Evolutionary conservation across 2,329 filamentous ascomycete genomes (phyloP).

Genomic region (Leptoxyphium fumago): DNA sequence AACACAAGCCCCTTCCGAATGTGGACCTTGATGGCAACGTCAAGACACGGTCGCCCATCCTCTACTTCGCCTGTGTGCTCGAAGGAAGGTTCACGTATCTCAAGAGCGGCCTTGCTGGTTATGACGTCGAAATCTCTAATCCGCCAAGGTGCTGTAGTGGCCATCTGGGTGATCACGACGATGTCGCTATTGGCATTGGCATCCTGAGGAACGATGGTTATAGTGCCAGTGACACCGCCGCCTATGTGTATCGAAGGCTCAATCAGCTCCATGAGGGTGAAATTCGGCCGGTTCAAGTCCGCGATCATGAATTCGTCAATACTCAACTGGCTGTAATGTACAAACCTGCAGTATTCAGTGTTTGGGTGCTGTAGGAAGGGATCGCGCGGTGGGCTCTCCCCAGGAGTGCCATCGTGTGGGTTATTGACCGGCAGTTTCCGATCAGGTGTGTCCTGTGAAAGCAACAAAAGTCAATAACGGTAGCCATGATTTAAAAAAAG

Average conservation of each 20-base stretch:
- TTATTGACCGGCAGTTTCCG: neutral
- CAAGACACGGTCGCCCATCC: slow-evolving; percentile 20
- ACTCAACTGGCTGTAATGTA: neutral
- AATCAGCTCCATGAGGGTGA: slow-evolving; percentile 14
- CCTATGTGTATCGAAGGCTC: slow-evolving; percentile 7
- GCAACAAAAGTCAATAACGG: neutral
- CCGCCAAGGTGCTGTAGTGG: slow-evolving; percentile 20
- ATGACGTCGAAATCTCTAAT: slow-evolving; percentile 18
- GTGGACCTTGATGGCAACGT: slow-evolving; percentile 23
- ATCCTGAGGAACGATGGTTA: slow-evolving; percentile 21
- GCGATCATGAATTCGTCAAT: neutral
- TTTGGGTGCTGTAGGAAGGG: neutral
- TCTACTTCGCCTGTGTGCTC: neutral
- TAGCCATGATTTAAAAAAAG: too few species aligned
- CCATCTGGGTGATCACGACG: slow-evolving; percentile 22
- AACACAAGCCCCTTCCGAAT: slow-evolving; percentile 20
- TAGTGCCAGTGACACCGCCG: slow-evolving; percentile 22
- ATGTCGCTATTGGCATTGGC: slow-evolving; percentile 22
- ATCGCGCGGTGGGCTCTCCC: neutral
- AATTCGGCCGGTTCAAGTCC: slow-evolving; percentile 4
- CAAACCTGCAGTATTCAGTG: neutral
- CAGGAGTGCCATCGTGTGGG: neutral
- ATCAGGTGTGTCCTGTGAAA: neutral
- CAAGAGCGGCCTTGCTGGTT: slow-evolving; percentile 8
- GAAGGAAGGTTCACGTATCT: slow-evolving; percentile 9